Conservation (phyloP, 257 asterid species). For the Haberlea rhodopensis region DNA sequence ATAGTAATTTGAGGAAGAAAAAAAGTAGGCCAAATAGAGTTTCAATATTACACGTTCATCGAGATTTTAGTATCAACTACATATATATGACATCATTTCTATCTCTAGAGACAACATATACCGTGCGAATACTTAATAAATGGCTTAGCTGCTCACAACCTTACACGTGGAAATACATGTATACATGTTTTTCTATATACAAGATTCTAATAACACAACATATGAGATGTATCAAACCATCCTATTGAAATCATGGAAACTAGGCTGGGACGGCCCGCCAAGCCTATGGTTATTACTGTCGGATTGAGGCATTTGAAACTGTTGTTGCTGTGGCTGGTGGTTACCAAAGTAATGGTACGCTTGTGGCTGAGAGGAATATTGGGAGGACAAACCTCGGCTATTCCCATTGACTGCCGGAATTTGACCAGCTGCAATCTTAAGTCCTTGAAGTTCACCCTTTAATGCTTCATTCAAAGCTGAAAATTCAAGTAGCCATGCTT, state of each 20-base stretch:
- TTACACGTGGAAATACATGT: slow-evolving; percentile 1
- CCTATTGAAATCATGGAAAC: slow-evolving; percentile 44
- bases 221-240: slow-evolving; percentile 30
- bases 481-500: slow-evolving; percentile 5
- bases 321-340: slow-evolving; percentile 42
- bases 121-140: neutral
- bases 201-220: slow-evolving; percentile 4
- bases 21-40: neutral
- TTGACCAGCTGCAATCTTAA: slow-evolving; percentile 72
- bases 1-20: neutral
- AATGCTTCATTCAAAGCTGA: slow-evolving; percentile 77
- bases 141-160: slow-evolving; percentile 10
- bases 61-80: slow-evolving; percentile 5
- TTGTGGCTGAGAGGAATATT: slow-evolving; percentile 47
- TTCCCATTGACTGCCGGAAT: slow-evolving; percentile 45
- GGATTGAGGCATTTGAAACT: slow-evolving; percentile 35
- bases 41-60: neutral
- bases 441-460: slow-evolving; percentile 74
- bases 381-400: slow-evolving; percentile 43
- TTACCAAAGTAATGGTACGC: slow-evolving; percentile 41
- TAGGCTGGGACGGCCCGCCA: slow-evolving; percentile 39
- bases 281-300: slow-evolving; percentile 30
- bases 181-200: slow-evolving; percentile 24
- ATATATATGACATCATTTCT: slow-evolving; percentile 13
- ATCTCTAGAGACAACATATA: slow-evolving; percentile 1